Percentiles rank a stretch among this genome's conserved stretches.
Conservation (phyloP, 2,329 filamentous ascomycete species). For the Aspergillus nomiae region DNA sequence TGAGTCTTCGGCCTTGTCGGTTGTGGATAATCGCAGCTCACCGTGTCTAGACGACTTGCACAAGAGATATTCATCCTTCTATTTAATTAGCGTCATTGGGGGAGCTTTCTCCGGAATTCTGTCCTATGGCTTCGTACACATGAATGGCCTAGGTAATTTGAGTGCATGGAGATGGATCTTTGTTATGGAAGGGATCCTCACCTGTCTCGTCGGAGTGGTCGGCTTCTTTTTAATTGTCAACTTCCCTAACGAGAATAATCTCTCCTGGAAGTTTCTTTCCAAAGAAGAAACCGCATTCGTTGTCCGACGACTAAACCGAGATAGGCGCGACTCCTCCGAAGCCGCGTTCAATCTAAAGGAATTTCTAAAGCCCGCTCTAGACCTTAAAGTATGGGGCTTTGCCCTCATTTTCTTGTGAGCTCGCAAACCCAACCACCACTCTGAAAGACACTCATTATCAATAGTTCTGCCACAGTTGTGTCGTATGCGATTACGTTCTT, state of each 20-base stretch:
- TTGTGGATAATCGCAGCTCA: not conserved
- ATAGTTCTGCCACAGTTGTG: slow-evolving; percentile 58
- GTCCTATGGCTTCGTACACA: slow-evolving; percentile 29
- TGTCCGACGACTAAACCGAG: slow-evolving; percentile 54
- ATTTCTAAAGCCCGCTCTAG: slow-evolving; percentile 51
- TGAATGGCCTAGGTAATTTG: not conserved
- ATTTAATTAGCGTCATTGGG: slow-evolving; percentile 50
- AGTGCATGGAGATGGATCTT: slow-evolving; percentile 10
- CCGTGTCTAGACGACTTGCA: slow-evolving; percentile 26
- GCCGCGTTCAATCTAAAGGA: slow-evolving; percentile 48
- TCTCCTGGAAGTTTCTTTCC: slow-evolving; percentile 35
- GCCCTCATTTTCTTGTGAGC: slow-evolving; percentile 54
- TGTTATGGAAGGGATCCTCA: slow-evolving; percentile 25
- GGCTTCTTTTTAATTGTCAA: slow-evolving; percentile 36
- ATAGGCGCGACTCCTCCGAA: slow-evolving; percentile 55
- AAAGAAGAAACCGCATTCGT: slow-evolving; percentile 50
- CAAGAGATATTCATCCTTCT: slow-evolving; percentile 45
- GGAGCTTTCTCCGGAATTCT: slow-evolving; percentile 51
- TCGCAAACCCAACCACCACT: not conserved
- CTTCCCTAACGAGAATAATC: slow-evolving; percentile 35
- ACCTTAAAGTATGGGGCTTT: slow-evolving; percentile 59
- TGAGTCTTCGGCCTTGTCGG: slow-evolving; percentile 42
- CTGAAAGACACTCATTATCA: not conserved
- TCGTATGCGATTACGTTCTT: slow-evolving; percentile 81
- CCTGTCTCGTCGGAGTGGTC: slow-evolving; percentile 24